Percentiles rank a stretch among this genome's conserved stretches.
These are phyloP conservation scores for Uronychia binucleata DNA, from an alignment of 73 alveolate genomes.

Conservation along the genomic window DNA sequence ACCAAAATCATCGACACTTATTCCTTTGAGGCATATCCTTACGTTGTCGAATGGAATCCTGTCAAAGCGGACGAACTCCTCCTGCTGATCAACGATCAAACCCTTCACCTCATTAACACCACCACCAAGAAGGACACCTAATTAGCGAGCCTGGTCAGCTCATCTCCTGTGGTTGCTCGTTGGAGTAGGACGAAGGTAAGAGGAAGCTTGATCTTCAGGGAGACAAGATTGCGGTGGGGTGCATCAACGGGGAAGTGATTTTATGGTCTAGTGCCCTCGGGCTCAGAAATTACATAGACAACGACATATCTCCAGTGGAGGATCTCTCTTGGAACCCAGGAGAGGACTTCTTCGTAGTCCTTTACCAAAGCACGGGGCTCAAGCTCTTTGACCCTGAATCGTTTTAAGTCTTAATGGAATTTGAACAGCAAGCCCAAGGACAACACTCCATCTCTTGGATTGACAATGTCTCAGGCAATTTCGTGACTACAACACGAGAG, in stretches of 20 bases:
- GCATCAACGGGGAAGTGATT: not conserved
- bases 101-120: not conserved
- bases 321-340: slow-evolving; percentile 60
- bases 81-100: not conserved
- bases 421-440: slow-evolving; percentile 79
- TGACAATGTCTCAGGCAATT: slow-evolving; percentile 83
- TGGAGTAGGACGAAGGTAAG: not conserved
- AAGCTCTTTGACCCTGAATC: slow-evolving; percentile 2
- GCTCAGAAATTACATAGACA: not conserved
- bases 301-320: slow-evolving; percentile 3
- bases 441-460: slow-evolving; percentile 76
- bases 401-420: slow-evolving; percentile 2
- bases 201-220: not conserved
- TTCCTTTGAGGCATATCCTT: not conserved
- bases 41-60: slow-evolving; percentile 28
- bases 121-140: not conserved
- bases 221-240: not conserved
- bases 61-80: not conserved
- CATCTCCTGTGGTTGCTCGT: not conserved
- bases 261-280: not conserved
- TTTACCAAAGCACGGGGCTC: slow-evolving; percentile 50
- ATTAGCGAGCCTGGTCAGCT: not conserved
- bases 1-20: not conserved
- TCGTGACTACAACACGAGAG: slow-evolving; percentile 69
- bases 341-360: slow-evolving; percentile 50